Evolutionary conservation across 192 early-diverging fungal species (phyloP).

Genomic region (Coemansia sp.): DNA sequence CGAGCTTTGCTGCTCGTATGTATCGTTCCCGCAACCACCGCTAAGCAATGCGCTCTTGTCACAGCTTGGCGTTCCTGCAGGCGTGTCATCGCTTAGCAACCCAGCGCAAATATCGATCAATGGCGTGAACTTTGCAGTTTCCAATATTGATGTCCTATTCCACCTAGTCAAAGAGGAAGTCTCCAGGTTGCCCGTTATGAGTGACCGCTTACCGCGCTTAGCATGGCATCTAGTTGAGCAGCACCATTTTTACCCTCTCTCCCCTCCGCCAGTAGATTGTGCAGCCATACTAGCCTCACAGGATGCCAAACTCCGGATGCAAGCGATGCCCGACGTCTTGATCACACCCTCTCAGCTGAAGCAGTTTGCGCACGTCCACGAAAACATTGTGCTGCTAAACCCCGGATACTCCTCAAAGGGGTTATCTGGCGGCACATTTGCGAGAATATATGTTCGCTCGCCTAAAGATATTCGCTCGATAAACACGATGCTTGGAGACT

Average conservation of each 20-base stretch:
- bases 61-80: constrained; percentile 37
- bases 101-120: constrained; percentile 85
- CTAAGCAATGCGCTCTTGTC: constrained; percentile 43
- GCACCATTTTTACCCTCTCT: constrained; percentile 84
- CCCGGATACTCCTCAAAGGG: constrained; percentile 76
- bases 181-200: constrained; percentile 44
- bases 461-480: constrained; percentile 2
- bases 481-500: constrained; percentile 14
- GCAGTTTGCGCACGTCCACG: constrained; percentile 71
- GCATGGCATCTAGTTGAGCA: constrained; percentile 81
- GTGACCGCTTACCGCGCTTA: constrained; percentile 72
- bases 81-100: constrained; percentile 63
- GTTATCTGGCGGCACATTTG: constrained; percentile 80
- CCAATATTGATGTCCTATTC: constrained; percentile 75
- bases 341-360: constrained; percentile 76
- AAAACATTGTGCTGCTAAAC: constrained; percentile 81
- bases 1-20: constrained; percentile 74
- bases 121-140: constrained; percentile 77
- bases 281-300: constrained; percentile 42
- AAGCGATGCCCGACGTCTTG: constrained; percentile 80
- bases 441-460: constrained; percentile 73
- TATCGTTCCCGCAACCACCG: constrained; percentile 86
- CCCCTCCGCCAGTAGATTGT: constrained; percentile 60
- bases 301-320: constrained; percentile 41
- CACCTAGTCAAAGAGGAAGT: constrained; percentile 74